Evolutionary conservation across 2,329 filamentous ascomycete genomes (phyloP), one percentile per base, ranked within the genome.

Genomic region (Grosmannia clavigera): DNA sequence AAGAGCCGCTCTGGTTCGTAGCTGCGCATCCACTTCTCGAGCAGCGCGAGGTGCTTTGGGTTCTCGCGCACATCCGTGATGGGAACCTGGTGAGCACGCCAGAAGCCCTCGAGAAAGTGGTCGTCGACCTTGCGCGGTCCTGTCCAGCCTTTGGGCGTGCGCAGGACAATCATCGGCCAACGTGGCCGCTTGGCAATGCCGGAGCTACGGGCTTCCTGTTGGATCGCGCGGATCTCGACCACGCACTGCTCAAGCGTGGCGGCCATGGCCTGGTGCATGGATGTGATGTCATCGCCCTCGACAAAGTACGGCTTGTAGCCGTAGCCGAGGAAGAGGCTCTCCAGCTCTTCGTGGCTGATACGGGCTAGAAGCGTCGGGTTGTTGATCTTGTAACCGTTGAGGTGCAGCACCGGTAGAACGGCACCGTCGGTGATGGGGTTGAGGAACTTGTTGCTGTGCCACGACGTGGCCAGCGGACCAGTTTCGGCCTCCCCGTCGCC

Each of bases 371-470:
- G 69, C 5, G 84, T 91, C 10, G 86, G 86, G 71, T 90, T 89
- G 76, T 89, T 88, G 76, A 91, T 91, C 77, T 92, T 92, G 79
- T 91, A 92, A 55, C 88, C 88, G 66, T 92, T 92, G 40, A 92
- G 77, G 70, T 92, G 87, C 12, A 92, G 78, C 6, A 92, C 83
- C 0, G 88, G 88, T 1, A 92, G 77, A 9, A 92, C 88, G 46
- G 87, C 88, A 35, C 88, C 88, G 67, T 91, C 87, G 0, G 81
- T 85, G 65, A 88, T 86, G 5, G 88, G 88, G 68, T 91, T 90
- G 64, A 92, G 78, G 73, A 90, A 91, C 70, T 92, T 92, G 68
- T 81, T 91, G 72, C 85, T 87, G 73, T 92, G 88, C 88, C 88
- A 92, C 60, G 85, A 85, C 1, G 88, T 89, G 31, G 88, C 88